phyloP scores from a whole-genome alignment of 306 rosid genomes.

The Lotus japonicus region DNA sequence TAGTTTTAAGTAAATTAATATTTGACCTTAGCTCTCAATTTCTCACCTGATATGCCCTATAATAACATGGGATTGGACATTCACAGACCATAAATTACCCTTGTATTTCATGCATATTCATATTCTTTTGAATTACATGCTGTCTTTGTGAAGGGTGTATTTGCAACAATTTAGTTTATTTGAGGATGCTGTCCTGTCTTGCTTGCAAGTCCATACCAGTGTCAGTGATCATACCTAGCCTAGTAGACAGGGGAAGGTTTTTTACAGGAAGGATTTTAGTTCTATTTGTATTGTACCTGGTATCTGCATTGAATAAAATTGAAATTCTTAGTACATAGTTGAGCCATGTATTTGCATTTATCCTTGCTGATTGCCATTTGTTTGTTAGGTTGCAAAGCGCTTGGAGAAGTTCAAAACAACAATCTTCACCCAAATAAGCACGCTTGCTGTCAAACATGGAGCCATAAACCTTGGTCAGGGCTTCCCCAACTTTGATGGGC shows the following conservation, averaged over 20 bases:
- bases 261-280: background rate
- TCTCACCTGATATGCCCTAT: no score
- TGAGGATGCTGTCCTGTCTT: background rate
- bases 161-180: background rate
- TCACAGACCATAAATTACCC: background rate
- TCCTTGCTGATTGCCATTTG: conserved; percentile 13
- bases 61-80: background rate
- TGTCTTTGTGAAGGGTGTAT: background rate
- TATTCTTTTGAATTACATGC: background rate
- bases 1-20: no score
- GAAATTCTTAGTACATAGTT: background rate
- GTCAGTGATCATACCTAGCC: background rate
- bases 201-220: background rate
- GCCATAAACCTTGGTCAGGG: conserved; percentile 96
- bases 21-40: no score
- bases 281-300: background rate
- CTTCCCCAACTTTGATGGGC: conserved; percentile 94
- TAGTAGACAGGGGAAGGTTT: background rate
- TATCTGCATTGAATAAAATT: background rate
- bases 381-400: conserved; percentile 75
- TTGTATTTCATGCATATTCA: background rate
- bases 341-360: background rate
- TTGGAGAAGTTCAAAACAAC: conserved; percentile 87
- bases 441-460: conserved; percentile 70
- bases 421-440: conserved; percentile 89